Base-by-base conservation (phyloP, 805 yeast genomes). In the Torulaspora quercuum region DNA sequence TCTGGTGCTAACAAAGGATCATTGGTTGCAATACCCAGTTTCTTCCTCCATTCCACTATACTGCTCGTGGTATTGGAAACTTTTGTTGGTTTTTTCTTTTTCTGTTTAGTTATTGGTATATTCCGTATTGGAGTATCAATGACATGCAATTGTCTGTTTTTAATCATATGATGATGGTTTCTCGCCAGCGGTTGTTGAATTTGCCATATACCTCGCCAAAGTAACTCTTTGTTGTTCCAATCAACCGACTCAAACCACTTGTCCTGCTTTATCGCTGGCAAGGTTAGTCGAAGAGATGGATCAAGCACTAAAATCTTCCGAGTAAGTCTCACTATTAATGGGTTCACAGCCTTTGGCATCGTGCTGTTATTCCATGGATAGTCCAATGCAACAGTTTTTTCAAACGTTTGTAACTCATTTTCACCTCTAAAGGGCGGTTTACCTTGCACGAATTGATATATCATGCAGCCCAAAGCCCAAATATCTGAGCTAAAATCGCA, bases 401-500 rank as follows among this genome's bases (percentile, higher is more conserved):
- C 95, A 64, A 88, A 88, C 0, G 95, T 88, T 39, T 80, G 73
- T 56, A 84, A 80, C 61, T 88, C 96, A 13, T 87, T 85, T 13
- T 73, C 65, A 0, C 95, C 96, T 58, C 88, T 83, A 59, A 88
- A 88, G 1, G 97, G 96, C 2, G 96, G 96, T 15, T 67, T 64
- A 0, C 96, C 96, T 29, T 82, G 78, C 35, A 85, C 72, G 53
- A 89, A 72, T 60, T 88, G 97, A 58, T 72, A 88, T 25, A 89
- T 61, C 23, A 88, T 83, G 61, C 97, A 88, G 1, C 95, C 97
- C 38, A 87, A 60, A 1, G 97, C 95, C 97, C 97, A 88, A n/a
- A 85, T 63, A 58, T 88, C 97, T 20, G 90, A 73, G 45, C 81
- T 82, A 53, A 77, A 83, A 12, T 95, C 92, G 55, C 95, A 86